These are phyloP conservation scores for Adenanthera pavonina DNA, from an alignment of 306 rosid species.

Conservation along the genomic window DNA sequence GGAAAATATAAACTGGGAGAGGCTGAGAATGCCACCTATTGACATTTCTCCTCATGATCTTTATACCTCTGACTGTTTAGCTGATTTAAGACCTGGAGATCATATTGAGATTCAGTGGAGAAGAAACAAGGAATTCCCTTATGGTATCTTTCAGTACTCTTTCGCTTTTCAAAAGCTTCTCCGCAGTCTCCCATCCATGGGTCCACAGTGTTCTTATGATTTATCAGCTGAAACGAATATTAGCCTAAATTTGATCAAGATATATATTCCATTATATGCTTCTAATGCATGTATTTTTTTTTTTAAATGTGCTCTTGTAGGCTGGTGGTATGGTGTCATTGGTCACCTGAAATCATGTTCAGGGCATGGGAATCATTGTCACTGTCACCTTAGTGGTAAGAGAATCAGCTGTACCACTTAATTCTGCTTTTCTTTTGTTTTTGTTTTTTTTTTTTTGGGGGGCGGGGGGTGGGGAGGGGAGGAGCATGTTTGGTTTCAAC, in stretches of 20 bases:
- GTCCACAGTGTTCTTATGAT: conserved; percentile 14
- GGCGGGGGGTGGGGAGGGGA: no score
- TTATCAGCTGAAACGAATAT: not conserved
- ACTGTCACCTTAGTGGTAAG: conserved; percentile 73
- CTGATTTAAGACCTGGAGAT: conserved; percentile 78
- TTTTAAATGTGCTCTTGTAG: conserved; percentile 44
- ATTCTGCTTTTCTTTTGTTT: not conserved
- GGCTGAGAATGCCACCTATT: conserved; percentile 78
- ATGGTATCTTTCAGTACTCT: conserved; percentile 60
- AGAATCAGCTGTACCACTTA: conserved; percentile 36
- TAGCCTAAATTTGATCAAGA: conserved; percentile 14
- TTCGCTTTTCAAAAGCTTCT: not conserved
- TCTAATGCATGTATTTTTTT: not conserved
- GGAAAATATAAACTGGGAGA: conserved; percentile 79
- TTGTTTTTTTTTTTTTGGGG: no score
- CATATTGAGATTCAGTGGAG: conserved; percentile 98
- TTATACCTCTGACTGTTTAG: conserved; percentile 73
- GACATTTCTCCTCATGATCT: conserved; percentile 67
- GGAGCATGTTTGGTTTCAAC: not conserved
- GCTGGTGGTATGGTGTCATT: conserved; percentile 96
- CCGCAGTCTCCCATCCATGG: not conserved
- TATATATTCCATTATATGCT: conserved; percentile 15
- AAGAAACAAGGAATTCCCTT: conserved; percentile 80
- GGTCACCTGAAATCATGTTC: conserved; percentile 77
- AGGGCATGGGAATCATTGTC: conserved; percentile 58